phyloP scores from a whole-genome alignment of 495 filamentous ascomycete species.

The Aspergillus saccharolyticus region DNA sequence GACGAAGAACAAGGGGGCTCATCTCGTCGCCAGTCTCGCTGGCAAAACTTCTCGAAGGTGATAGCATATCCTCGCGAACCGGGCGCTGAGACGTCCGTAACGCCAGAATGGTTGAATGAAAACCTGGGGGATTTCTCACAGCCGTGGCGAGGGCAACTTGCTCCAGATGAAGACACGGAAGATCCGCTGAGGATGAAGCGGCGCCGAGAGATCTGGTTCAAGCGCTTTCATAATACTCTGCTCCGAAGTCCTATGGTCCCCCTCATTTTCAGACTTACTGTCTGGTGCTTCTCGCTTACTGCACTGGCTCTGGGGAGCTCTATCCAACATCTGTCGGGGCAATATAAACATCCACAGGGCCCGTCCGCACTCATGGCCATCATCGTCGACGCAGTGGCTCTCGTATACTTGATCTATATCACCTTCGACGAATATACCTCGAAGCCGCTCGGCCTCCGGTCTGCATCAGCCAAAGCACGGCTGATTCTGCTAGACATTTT shows the following conservation, averaged over 20 bases:
- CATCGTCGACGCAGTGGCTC: slow-evolving; percentile 79
- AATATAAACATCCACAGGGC: slow-evolving; percentile 46
- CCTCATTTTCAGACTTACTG: slow-evolving; percentile 72
- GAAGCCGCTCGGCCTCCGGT: slow-evolving; percentile 83
- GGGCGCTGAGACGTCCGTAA: slow-evolving; percentile 43
- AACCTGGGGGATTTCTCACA: slow-evolving; percentile 51
- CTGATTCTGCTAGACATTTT: slow-evolving; percentile 86
- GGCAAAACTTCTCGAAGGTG: slow-evolving; percentile 53
- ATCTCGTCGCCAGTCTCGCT: slow-evolving; percentile 49
- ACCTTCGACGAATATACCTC: slow-evolving; percentile 95
- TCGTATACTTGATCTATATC: slow-evolving; percentile 88
- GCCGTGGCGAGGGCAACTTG: slow-evolving; percentile 51
- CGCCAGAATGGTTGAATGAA: slow-evolving; percentile 54
- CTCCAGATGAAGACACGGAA: slow-evolving; percentile 40
- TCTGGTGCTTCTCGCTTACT: slow-evolving; percentile 74
- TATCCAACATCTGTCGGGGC: slow-evolving; percentile 59
- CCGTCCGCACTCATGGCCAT: slow-evolving; percentile 86
- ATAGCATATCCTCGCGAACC: slow-evolving; percentile 49
- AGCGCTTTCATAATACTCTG: slow-evolving; percentile 51
- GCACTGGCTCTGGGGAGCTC: slow-evolving; percentile 75
- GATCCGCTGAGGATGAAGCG: slow-evolving; percentile 38
- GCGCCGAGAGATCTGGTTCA: slow-evolving; percentile 50
- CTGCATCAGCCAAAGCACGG: slow-evolving; percentile 74
- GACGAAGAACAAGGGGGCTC: slow-evolving; percentile 13
- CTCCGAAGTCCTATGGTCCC: slow-evolving; percentile 82